Percentiles rank a stretch among this genome's conserved stretches.
Conservation (phyloP, 139 green algal species). For the Coccomyxa sp. region DNA sequence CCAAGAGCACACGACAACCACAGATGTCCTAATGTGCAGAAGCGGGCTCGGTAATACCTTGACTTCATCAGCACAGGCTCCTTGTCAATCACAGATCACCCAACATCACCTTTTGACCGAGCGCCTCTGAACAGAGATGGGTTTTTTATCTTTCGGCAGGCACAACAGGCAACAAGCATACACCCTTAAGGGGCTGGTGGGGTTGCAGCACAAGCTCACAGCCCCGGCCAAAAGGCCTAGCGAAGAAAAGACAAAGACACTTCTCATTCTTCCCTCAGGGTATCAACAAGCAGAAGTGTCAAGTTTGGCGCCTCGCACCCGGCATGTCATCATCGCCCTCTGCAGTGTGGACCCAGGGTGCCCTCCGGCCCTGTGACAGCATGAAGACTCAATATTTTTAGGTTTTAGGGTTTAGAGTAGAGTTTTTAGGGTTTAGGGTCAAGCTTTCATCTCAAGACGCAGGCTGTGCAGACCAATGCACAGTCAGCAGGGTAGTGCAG, state of each 20-base stretch:
- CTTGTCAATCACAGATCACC: no score
- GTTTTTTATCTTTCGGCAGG: no score
- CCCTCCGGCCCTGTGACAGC: conserved; percentile 28
- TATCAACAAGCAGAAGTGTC: no score
- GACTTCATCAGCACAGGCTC: no score
- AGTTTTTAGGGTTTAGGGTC: not conserved
- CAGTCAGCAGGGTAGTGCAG: not conserved
- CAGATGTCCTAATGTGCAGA: not conserved
- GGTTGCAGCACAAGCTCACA: no score
- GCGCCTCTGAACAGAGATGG: no score
- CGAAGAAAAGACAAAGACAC: no score
- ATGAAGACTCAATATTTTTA: not conserved
- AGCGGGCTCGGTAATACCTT: not conserved
- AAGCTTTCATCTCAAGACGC: not conserved
- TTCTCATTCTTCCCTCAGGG: no score
- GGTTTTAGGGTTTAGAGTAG: not conserved
- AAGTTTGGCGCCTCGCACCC: not conserved
- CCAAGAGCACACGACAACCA: not conserved
- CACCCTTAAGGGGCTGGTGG: no score
- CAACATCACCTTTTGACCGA: no score
- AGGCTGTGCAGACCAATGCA: not conserved
- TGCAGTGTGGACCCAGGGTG: conserved; percentile 58
- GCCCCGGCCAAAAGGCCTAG: no score
- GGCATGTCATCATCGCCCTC: conserved; percentile 65
- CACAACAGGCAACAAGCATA: no score